These are phyloP conservation scores for Murraya koenigii DNA, from an alignment of 345 rosid species.

Conservation along the genomic window DNA sequence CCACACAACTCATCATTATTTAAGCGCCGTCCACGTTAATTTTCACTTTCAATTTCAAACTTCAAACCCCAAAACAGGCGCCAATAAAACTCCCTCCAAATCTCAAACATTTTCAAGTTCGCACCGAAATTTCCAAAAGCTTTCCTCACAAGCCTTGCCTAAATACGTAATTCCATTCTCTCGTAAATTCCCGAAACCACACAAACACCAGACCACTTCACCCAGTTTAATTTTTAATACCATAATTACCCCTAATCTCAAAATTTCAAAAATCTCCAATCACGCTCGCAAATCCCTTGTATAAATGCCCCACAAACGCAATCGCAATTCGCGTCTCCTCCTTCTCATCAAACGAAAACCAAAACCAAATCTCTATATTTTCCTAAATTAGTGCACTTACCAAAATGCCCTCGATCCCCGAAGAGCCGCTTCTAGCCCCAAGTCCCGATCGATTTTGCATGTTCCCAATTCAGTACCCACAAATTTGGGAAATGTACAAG, in stretches of 20 bases:
- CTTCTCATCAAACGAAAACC: not conserved
- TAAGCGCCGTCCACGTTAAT: not conserved
- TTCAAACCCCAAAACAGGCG: not conserved
- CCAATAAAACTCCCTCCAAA: constrained; percentile 4
- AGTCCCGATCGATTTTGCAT: constrained; percentile 86
- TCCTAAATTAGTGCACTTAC: not conserved
- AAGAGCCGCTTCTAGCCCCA: constrained; percentile 79
- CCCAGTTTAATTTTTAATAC: not conserved
- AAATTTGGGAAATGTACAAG: constrained; percentile 99
- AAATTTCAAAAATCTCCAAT: constrained; percentile 13
- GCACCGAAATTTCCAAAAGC: not conserved
- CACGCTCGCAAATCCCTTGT: constrained; percentile 16
- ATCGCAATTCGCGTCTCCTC: too few relatives aligned
- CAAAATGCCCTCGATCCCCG: constrained; percentile 39
- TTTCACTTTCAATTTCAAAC: not conserved
- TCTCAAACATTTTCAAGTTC: not conserved
- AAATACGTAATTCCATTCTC: not conserved
- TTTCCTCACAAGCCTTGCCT: constrained; percentile 31
- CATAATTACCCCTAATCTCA: not conserved
- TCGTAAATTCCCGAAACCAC: not conserved
- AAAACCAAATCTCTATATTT: not conserved
- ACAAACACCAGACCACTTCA: not conserved
- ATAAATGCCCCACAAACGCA: constrained; percentile 14
- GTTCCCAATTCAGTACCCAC: constrained; percentile 89
- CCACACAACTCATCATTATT: not conserved